Evolutionary conservation across 768 basidiomycete genomes (phyloP).

Genomic region (Suillus fuscotomentosus): DNA sequence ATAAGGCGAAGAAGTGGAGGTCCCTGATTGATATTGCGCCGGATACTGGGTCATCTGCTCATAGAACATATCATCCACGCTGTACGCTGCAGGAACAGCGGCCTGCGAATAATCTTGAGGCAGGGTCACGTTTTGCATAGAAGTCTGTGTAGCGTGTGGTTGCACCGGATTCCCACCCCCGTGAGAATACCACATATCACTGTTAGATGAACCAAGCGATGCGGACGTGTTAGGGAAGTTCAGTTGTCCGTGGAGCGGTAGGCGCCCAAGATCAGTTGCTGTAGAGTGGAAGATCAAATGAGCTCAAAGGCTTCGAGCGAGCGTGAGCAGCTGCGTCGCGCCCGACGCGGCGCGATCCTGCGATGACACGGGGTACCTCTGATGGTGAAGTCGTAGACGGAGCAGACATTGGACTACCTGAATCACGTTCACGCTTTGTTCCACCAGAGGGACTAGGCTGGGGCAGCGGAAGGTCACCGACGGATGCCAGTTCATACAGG

Average conservation of each 20-base stretch:
- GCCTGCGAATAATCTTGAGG: conserved; percentile 4
- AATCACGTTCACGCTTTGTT: conserved; percentile 64
- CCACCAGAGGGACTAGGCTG: conserved; percentile 47
- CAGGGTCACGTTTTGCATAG: background rate
- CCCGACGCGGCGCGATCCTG: conserved; percentile 35
- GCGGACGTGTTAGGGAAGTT: conserved; percentile 14
- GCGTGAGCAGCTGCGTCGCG: conserved; percentile 15
- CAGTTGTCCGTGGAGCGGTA: conserved; percentile 42
- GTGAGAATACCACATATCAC: conserved; percentile 22
- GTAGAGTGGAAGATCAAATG: conserved; percentile 50
- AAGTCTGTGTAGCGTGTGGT: background rate
- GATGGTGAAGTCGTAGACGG: conserved; percentile 10
- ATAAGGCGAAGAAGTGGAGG: background rate
- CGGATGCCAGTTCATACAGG: conserved; percentile 67
- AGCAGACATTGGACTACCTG: conserved; percentile 42
- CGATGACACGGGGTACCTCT: conserved; percentile 27
- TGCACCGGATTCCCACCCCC: conserved; percentile 6
- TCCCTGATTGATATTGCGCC: background rate
- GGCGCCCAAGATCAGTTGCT: conserved; percentile 54
- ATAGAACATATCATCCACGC: conserved; percentile 23
- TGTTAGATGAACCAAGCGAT: conserved; percentile 3
- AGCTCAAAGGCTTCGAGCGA: conserved; percentile 13
- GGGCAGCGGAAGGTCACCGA: conserved; percentile 69
- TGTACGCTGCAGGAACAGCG: conserved; percentile 9
- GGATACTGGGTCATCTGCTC: conserved; percentile 14